phyloP scores from a whole-genome alignment of 768 basidiomycete species.

The Tricholoma flavovirens region DNA sequence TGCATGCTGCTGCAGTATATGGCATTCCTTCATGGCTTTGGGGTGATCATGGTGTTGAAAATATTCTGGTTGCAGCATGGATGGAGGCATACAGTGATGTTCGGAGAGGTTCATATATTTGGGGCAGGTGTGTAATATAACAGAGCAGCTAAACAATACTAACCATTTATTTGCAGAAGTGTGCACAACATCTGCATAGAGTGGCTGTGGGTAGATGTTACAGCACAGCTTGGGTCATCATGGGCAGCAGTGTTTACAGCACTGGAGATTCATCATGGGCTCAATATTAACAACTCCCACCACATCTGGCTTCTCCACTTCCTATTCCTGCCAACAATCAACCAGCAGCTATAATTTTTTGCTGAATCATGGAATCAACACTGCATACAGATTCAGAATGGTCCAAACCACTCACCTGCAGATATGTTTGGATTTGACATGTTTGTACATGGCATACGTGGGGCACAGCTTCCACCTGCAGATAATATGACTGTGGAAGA shows the following conservation, averaged over 20 bases:
- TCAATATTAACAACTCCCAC: slow-evolving; percentile 19
- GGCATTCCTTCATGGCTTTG: slow-evolving; percentile 26
- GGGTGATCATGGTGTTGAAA: slow-evolving; percentile 36
- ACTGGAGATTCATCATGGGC: slow-evolving; percentile 25
- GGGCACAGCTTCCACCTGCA: neutral
- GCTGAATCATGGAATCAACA: slow-evolving; percentile 30
- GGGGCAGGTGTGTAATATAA: slow-evolving; percentile 21
- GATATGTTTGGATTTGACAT: slow-evolving; percentile 31
- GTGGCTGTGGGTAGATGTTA: slow-evolving; percentile 30
- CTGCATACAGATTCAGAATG: slow-evolving; percentile 18
- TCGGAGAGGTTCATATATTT: slow-evolving; percentile 28
- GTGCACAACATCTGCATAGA: slow-evolving; percentile 36
- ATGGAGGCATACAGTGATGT: slow-evolving; percentile 19
- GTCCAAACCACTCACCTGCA: slow-evolving; percentile 19
- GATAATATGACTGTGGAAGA: slow-evolving; percentile 11
- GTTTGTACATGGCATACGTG: slow-evolving; percentile 17
- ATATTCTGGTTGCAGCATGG: slow-evolving; percentile 27
- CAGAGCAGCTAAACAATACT: neutral
- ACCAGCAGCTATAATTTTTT: slow-evolving; percentile 22
- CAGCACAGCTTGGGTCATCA: slow-evolving; percentile 19
- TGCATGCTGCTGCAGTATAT: slow-evolving; percentile 15
- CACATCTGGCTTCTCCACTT: slow-evolving; percentile 32
- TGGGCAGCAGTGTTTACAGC: slow-evolving; percentile 28
- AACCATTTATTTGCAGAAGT: slow-evolving; percentile 16
- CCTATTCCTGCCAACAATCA: slow-evolving; percentile 28